phyloP scores from a whole-genome alignment of 192 early-diverging fungal species.

The Linnemannia elongata region DNA sequence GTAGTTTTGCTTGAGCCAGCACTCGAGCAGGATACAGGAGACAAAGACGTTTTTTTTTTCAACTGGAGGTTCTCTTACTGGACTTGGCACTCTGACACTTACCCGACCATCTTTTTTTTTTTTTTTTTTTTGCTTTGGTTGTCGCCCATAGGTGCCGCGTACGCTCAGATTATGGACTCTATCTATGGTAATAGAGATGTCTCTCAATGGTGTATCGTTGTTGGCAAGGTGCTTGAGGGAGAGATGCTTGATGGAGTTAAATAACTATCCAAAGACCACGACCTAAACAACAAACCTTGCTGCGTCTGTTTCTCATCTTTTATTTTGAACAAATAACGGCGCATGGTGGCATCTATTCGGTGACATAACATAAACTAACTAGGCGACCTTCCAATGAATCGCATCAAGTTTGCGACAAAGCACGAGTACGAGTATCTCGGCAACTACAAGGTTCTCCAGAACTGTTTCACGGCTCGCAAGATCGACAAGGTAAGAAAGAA shows the following conservation, averaged over 20 bases:
- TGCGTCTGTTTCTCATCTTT: background rate
- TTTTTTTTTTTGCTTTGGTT: background rate
- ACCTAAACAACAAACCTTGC: background rate
- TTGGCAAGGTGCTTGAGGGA: too few relatives aligned
- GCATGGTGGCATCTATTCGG: background rate
- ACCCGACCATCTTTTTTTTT: too few relatives aligned
- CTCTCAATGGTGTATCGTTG: background rate
- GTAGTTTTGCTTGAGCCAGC: too few relatives aligned
- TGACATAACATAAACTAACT: too few relatives aligned
- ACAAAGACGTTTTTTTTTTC: background rate
- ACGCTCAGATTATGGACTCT: constrained; percentile 80
- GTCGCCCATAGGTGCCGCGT: constrained; percentile 67
- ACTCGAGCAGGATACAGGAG: too few relatives aligned
- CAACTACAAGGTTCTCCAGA: constrained; percentile 96
- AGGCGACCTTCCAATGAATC: constrained; percentile 85
- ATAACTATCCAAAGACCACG: background rate
- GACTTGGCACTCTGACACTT: background rate
- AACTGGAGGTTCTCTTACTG: background rate
- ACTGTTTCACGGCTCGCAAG: constrained; percentile 86
- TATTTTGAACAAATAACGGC: background rate
- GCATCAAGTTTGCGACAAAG: constrained; percentile 95
- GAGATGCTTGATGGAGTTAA: background rate
- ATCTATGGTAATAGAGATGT: constrained; percentile 66
- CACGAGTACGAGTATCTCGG: constrained; percentile 96
- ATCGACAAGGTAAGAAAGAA: constrained; percentile 82